These are phyloP conservation scores for Mortierella sp. DNA, from an alignment of 371 early-diverging fungal genomes.

Conservation along the genomic window DNA sequence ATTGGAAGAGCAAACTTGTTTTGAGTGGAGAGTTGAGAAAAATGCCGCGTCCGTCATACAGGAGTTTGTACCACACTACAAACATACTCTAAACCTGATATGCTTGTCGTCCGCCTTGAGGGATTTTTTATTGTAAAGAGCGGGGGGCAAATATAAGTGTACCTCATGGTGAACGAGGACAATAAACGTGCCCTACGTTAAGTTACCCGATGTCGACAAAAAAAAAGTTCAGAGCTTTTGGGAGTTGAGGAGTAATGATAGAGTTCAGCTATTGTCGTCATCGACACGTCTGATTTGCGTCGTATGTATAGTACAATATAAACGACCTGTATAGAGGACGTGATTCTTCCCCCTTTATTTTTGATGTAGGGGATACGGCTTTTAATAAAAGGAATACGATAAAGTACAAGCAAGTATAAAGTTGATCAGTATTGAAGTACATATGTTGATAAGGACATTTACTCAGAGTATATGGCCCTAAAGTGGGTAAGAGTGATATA, in stretches of 20 bases:
- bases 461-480: too few relatives aligned
- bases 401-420: too few relatives aligned
- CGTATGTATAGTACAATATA: too few relatives aligned
- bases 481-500: too few relatives aligned
- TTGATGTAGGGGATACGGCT: too few relatives aligned
- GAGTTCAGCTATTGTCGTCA: conserved; percentile 1
- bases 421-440: too few relatives aligned
- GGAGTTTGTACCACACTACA: neutral
- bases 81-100: neutral
- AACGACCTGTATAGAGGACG: too few relatives aligned
- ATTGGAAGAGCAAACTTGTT: neutral
- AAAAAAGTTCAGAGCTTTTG: neutral
- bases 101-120: neutral
- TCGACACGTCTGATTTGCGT: neutral
- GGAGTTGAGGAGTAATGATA: neutral
- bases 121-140: neutral
- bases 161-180: neutral
- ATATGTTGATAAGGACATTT: too few relatives aligned
- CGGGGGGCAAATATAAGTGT: too few relatives aligned
- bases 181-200: neutral
- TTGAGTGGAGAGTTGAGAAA: neutral
- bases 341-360: too few relatives aligned
- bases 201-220: neutral
- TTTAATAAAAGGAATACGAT: too few relatives aligned
- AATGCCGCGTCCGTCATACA: conserved; percentile 6